Evolutionary conservation across 164 flowering plant species (phyloP).

Genomic region (Echeveria elegans): DNA sequence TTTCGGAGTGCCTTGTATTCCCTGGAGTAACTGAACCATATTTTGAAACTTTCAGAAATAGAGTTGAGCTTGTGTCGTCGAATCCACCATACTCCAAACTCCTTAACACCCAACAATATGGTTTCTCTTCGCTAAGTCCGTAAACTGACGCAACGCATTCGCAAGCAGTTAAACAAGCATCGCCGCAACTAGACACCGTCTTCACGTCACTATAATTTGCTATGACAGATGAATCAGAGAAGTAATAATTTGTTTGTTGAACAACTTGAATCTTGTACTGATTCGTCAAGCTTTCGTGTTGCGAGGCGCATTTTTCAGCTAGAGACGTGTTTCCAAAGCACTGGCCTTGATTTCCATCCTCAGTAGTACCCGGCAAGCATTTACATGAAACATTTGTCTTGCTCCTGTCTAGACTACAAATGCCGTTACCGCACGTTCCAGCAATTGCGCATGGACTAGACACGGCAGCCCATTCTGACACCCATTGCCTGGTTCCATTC

Average conservation of each 20-base stretch:
- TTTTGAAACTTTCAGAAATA: constrained; percentile 53
- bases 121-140: constrained; percentile 65
- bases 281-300: constrained; percentile 14
- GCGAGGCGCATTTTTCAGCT: constrained; percentile 22
- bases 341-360: constrained; percentile 13
- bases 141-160: constrained; percentile 84
- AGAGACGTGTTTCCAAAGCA: constrained; percentile 26
- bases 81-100: constrained; percentile 77
- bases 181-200: constrained; percentile 54
- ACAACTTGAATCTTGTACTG: constrained; percentile 36
- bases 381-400: constrained; percentile 65
- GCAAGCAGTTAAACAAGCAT: constrained; percentile 64
- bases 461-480: constrained; percentile 85
- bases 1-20: constrained; percentile 6
- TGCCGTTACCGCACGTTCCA: constrained; percentile 87
- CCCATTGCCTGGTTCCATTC: constrained; percentile 74
- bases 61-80: constrained; percentile 64
- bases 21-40: constrained; percentile 22
- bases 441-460: constrained; percentile 84
- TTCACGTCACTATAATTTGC: constrained; percentile 61
- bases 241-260: constrained; percentile 65
- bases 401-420: constrained; percentile 53
- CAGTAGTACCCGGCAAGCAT: constrained; percentile 54
- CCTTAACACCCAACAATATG: constrained; percentile 80
- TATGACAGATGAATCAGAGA: constrained; percentile 46